Evolutionary conservation across 352 stramenopile species (phyloP).

Genomic region (Achlya hypogyna): DNA sequence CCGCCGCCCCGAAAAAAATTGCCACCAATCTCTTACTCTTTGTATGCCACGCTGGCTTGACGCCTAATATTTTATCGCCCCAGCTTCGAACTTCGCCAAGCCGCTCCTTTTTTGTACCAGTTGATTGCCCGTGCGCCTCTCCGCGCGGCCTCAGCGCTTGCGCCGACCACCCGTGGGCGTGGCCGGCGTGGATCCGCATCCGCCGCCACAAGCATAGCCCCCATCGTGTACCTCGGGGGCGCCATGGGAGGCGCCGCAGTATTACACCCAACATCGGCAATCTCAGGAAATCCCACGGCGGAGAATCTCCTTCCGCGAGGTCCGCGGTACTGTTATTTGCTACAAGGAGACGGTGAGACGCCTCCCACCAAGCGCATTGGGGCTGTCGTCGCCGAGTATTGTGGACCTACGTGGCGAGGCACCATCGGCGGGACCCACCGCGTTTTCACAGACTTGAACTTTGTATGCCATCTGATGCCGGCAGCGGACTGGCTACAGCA

Average conservation of each 20-base stretch:
- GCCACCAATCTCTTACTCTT: background rate
- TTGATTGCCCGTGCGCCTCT: background rate
- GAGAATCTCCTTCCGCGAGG: too few species aligned
- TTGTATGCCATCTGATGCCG: background rate
- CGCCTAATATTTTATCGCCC: background rate
- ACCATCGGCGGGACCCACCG: background rate
- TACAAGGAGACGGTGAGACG: too few species aligned
- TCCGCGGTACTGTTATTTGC: too few species aligned
- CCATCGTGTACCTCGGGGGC: too few species aligned
- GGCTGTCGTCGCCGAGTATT: background rate
- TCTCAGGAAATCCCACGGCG: too few species aligned
- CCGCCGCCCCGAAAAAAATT: background rate
- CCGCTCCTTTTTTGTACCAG: background rate
- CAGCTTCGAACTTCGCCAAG: background rate
- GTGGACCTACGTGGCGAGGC: background rate
- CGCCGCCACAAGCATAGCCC: too few species aligned
- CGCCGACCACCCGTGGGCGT: too few species aligned
- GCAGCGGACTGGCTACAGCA: background rate
- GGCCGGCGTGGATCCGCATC: too few species aligned
- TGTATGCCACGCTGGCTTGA: background rate
- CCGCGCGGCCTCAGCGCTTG: too few species aligned
- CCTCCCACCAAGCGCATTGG: too few species aligned
- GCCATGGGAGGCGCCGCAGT: too few species aligned
- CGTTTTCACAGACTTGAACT: background rate
- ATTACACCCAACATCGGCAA: too few species aligned